Evolutionary conservation across 164 flowering plant genomes (phyloP).

Genomic region (Kingdonia uniflora): DNA sequence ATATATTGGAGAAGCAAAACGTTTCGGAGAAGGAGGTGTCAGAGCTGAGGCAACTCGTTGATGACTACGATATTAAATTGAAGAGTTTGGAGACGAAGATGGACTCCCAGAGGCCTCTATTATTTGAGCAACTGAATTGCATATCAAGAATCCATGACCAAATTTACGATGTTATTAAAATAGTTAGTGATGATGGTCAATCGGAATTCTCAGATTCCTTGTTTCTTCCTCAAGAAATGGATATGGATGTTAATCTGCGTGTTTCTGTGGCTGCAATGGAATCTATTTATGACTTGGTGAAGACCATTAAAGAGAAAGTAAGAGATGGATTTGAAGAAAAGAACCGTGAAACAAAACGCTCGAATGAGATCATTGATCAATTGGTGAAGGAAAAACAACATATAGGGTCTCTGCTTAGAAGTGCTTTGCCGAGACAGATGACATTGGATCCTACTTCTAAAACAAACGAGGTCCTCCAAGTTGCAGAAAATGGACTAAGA

Average conservation of each 20-base stretch:
- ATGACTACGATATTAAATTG: slow-evolving; percentile 41
- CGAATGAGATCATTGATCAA: slow-evolving; percentile 53
- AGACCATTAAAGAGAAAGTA: slow-evolving; percentile 38
- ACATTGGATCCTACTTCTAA: slow-evolving; percentile 37
- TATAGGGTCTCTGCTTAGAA: slow-evolving; percentile 75
- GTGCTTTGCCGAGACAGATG: slow-evolving; percentile 67
- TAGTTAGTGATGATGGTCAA: slow-evolving; percentile 55
- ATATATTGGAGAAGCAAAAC: slow-evolving; percentile 30
- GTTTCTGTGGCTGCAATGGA: slow-evolving; percentile 73
- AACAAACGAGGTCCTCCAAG: slow-evolving; percentile 53
- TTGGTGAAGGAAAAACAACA: slow-evolving; percentile 78
- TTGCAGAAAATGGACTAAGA: slow-evolving; percentile 76
- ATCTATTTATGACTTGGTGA: slow-evolving; percentile 49
- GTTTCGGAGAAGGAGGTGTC: slow-evolving; percentile 29
- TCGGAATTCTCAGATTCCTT: slow-evolving; percentile 60
- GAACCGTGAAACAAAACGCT: slow-evolving; percentile 35
- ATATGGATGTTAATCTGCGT: slow-evolving; percentile 70
- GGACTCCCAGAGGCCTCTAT: slow-evolving; percentile 46
- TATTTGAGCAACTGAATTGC: slow-evolving; percentile 61
- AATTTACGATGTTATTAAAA: slow-evolving; percentile 40
- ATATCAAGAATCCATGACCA: slow-evolving; percentile 60
- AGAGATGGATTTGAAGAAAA: slow-evolving; percentile 44
- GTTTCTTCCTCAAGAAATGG: slow-evolving; percentile 72
- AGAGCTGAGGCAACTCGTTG: slow-evolving; percentile 35
- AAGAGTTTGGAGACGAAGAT: slow-evolving; percentile 43